Evolutionary conservation across 768 basidiomycete species (phyloP).

Genomic region (Lentinula guzmanii): DNA sequence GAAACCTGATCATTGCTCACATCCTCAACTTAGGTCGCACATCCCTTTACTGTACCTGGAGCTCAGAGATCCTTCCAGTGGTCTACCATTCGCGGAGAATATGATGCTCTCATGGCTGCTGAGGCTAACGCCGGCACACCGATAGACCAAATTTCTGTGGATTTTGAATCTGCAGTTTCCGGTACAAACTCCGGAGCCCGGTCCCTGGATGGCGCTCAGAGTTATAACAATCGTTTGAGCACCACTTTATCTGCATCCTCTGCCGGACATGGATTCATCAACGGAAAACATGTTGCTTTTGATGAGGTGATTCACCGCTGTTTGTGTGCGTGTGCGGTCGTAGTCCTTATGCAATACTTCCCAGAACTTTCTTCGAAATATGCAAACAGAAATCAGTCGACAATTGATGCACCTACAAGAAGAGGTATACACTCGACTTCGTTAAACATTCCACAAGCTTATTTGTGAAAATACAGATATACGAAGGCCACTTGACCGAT

Average conservation of each 20-base stretch:
- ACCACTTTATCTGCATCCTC: constrained; percentile 30
- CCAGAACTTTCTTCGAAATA: constrained; percentile 58
- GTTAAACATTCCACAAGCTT: not conserved
- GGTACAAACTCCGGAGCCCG: constrained; percentile 22
- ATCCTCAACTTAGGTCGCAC: not conserved
- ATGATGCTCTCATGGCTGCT: constrained; percentile 21
- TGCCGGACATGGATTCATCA: constrained; percentile 75
- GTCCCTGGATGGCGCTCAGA: constrained; percentile 36
- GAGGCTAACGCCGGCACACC: constrained; percentile 3
- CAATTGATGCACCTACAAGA: constrained; percentile 72
- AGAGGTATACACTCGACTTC: constrained; percentile 33
- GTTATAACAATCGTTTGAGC: constrained; percentile 56
- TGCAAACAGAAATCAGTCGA: constrained; percentile 52
- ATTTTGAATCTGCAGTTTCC: constrained; percentile 34
- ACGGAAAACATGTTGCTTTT: constrained; percentile 74
- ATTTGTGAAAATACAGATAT: constrained; percentile 35
- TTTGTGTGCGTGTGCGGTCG: not conserved
- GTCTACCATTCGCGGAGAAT: constrained; percentile 33
- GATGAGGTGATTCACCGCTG: constrained; percentile 48
- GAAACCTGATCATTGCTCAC: not conserved
- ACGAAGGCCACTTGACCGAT: constrained; percentile 51
- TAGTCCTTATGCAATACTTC: constrained; percentile 1
- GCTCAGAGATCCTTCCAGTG: constrained; percentile 31
- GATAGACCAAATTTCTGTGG: constrained; percentile 11
- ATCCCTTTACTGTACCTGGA: not conserved